Evolutionary conservation across 495 filamentous ascomycete species (phyloP), one percentile per base, ranked within the genome.

Genomic region (Collariella sp.): DNA sequence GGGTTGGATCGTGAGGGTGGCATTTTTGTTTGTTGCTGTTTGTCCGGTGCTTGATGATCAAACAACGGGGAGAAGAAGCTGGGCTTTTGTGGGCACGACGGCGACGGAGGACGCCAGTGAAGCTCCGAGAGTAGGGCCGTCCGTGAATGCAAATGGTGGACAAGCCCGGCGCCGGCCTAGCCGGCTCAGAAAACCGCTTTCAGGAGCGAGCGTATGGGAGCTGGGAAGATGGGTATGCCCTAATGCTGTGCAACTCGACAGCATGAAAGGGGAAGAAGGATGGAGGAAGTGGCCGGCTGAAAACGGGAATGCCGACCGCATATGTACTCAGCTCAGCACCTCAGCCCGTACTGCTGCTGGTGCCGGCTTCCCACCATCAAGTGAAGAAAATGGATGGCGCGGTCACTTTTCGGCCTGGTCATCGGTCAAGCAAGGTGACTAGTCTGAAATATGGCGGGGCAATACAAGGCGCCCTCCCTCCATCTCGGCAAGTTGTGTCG

Each of bases 101-200:
- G 34, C 20, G 36, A 31, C 7, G 13, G 31, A 33, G 20, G 19
- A 16, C 23, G 40, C 20, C 16, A 16, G n/a, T 12, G 45, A 52
- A 48, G 33, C n/a, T 13, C 49, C 16, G 36, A 33, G 16, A 55
- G 46, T 40, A 19, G 3, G 34, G 22, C 23, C 5, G 42, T 18
- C 22, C 13, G 34, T 11, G 22, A 29, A 33, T 10, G 26, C 33
- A 29, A 9, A 16, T 34, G 50, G 57, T 54, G 44, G 46, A 43
- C 49, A 40, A 46, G n/a, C n/a, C 15, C 13, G 36, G 34, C 40
- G 62, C 66, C 64, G 66, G 64, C 59, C 57, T 58, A 24, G 67
- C 67, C 63, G 67, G 67, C 65, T 62, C 67, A 64, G 55, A 52
- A 46, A 36, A 39, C 23, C 52, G 48, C 40, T 61, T 31, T 54